Percentiles rank a stretch among this genome's conserved stretches.
Conservation (phyloP, 2,329 filamentous ascomycete species). For the Aspergillus versicolor region DNA sequence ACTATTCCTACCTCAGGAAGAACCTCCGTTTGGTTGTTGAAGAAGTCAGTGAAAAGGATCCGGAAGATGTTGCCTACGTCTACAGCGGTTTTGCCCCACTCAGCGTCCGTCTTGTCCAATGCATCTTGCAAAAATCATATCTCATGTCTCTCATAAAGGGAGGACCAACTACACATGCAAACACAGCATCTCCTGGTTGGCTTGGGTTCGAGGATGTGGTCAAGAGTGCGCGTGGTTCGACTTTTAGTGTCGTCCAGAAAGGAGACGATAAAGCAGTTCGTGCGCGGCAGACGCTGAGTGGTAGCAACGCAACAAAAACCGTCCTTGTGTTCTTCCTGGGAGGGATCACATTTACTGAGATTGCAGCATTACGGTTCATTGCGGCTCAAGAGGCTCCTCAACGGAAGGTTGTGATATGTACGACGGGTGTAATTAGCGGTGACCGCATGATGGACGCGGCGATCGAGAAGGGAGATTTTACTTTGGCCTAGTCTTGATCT, state of each 20-base stretch:
- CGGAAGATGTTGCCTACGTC: conserved; percentile 94
- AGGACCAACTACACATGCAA: conserved; percentile 52
- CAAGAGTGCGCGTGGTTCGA: conserved; percentile 81
- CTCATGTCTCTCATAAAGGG: conserved; percentile 70
- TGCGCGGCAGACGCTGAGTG: conserved; percentile 77
- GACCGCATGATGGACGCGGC: conserved; percentile 84
- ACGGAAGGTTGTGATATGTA: conserved; percentile 85
- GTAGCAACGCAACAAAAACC: conserved; percentile 73
- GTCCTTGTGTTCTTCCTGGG: conserved; percentile 96
- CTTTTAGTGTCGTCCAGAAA: conserved; percentile 88
- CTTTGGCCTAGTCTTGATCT: conserved; percentile 29
- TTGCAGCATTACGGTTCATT: conserved; percentile 89
- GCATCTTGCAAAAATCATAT: conserved; percentile 86
- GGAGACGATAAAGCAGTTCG: conserved; percentile 91
- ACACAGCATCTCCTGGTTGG: conserved; percentile 73
- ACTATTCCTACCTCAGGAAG: conserved; percentile 86
- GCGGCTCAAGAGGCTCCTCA: conserved; percentile 77
- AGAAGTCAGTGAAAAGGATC: conserved; percentile 92
- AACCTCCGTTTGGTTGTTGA: conserved; percentile 87
- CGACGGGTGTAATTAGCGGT: conserved; percentile 87
- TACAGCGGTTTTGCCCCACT: conserved; percentile 96
- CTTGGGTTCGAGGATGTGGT: conserved; percentile 90
- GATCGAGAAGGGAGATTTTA: conserved; percentile 69
- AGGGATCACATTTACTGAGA: conserved; percentile 95
- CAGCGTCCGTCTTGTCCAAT: conserved; percentile 87